Percentiles rank a stretch among this genome's conserved stretches.
Evolutionary conservation across 1,284 basidiomycete genomes (phyloP).

Genomic region (Inonotus obliquus): DNA sequence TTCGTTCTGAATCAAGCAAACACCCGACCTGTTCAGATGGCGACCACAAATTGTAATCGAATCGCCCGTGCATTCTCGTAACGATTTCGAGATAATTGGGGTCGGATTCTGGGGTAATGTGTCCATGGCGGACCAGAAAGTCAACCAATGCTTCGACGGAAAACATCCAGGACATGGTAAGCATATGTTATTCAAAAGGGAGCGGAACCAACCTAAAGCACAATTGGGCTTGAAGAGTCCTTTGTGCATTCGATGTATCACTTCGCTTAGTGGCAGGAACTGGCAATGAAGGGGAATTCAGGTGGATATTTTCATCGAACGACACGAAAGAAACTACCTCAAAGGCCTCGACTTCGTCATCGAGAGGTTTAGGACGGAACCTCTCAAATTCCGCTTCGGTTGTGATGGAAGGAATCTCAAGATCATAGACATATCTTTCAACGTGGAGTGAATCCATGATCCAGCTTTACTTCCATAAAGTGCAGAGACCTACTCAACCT

Average conservation of each 20-base stretch:
- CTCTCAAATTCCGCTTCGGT: constrained; percentile 37
- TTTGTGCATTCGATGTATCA: constrained; percentile 52
- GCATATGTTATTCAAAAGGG: neutral
- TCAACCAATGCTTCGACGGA: constrained; percentile 66
- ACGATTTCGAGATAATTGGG: constrained; percentile 68
- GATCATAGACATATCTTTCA: constrained; percentile 74
- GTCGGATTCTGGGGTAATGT: constrained; percentile 75
- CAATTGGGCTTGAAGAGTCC: constrained; percentile 87
- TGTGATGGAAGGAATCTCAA: constrained; percentile 49
- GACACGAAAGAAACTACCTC: constrained; percentile 46
- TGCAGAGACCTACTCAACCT: constrained; percentile 57
- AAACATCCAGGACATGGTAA: constrained; percentile 7
- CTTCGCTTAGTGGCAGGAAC: constrained; percentile 53
- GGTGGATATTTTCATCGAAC: neutral
- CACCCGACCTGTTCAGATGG: too few relatives aligned
- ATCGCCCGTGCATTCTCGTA: constrained; percentile 66
- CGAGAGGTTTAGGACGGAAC: constrained; percentile 71
- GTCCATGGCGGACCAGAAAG: constrained; percentile 75
- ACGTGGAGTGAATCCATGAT: neutral
- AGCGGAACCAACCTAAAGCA: constrained; percentile 55
- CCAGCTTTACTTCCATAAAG: neutral
- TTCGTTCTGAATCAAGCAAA: too few relatives aligned
- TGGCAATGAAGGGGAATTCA: constrained; percentile 26
- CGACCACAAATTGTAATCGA: constrained; percentile 58
- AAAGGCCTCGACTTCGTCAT: constrained; percentile 93